Evolutionary conservation across 2,329 filamentous ascomycete species (phyloP), one percentile per base, ranked within the genome.

Genomic region (Daldinia sp.): DNA sequence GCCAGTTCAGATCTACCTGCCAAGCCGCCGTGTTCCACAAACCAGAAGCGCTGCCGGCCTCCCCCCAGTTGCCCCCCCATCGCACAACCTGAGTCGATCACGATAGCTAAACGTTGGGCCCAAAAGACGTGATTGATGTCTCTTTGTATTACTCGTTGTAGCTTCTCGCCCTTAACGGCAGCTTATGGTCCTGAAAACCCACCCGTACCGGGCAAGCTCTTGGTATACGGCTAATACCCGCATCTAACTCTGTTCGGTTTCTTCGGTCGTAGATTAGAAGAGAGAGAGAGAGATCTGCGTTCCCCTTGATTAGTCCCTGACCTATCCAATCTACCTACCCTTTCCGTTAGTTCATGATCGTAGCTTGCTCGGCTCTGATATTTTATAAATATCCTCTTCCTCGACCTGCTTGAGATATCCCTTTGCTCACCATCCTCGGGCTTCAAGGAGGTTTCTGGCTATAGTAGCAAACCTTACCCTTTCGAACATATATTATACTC

Each of bases 1-100:
- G 50, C 52, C 47, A 57, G 58, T 61, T 58, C 25, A 56, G 64
- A 67, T 67, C 57, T 64, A 51, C 64, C 45, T 48, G 64, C 64
- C 61, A 67, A 67, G 64, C 30, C 57, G 23, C 47, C 54, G 61
- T 25, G 51, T 67, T 35, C 61, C 61, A 61, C 61, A 62, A 61
- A 56, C 64, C 58, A 64, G 51, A 60, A 50, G 58, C 48, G 50
- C 48, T 64, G 47, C 61, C 58, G 34, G 50, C 51, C 58, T 60
- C 51, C 43, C 64, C 37, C 59, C 51, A 43, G 39, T n/a, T 25
- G 39, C 21, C 21, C 39, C 9, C 39, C 39, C 50, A n/a, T 67
- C 58, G 45, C 58, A 60, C 61, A 60, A 30, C 58, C 64, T 61
- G 23, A 41, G 64, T 52, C 54, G 64, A 67, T 62, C 64, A 56